These are phyloP conservation scores for Actinomucor elegans DNA, from an alignment of 371 early-diverging fungal species.

Conservation along the genomic window DNA sequence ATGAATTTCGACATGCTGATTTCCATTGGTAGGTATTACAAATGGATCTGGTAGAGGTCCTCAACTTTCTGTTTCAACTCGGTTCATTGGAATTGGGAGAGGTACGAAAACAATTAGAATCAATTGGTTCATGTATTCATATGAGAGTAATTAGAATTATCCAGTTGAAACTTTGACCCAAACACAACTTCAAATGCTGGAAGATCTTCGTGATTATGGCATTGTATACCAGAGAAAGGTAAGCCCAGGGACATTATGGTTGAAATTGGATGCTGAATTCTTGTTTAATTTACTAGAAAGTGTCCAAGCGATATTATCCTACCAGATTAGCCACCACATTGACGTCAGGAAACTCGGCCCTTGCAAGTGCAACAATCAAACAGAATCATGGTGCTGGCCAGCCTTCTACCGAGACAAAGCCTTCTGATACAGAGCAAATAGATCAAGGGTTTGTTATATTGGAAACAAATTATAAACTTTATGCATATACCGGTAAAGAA, in stretches of 20 bases:
- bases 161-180: conserved; percentile 80
- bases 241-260: too few relatives aligned
- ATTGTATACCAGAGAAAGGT: conserved; percentile 87
- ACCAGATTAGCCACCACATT: conserved; percentile 90
- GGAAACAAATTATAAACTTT: conserved; percentile 93
- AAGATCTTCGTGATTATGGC: conserved; percentile 88
- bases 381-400: conserved; percentile 19
- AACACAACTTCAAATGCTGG: conserved; percentile 82
- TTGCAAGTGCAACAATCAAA: conserved; percentile 20
- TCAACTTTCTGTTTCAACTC: conserved; percentile 90
- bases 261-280: too few relatives aligned
- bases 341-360: conserved; percentile 75
- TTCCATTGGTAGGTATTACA: conserved; percentile 54
- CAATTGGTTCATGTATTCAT: too few relatives aligned
- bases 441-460: conserved; percentile 79
- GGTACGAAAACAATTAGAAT: too few relatives aligned
- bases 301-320: conserved; percentile 83
- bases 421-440: conserved; percentile 47
- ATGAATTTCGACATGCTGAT: neutral
- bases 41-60: conserved; percentile 90
- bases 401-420: conserved; percentile 15
- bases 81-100: conserved; percentile 88
- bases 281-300: conserved; percentile 48
- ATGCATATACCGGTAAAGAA: conserved; percentile 88
- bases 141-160: conserved; percentile 84